Percentiles rank a stretch among this genome's conserved stretches.
Evolutionary conservation across 2,329 filamentous ascomycete genomes (phyloP).

Genomic region (Coniochaeta prunicola): DNA sequence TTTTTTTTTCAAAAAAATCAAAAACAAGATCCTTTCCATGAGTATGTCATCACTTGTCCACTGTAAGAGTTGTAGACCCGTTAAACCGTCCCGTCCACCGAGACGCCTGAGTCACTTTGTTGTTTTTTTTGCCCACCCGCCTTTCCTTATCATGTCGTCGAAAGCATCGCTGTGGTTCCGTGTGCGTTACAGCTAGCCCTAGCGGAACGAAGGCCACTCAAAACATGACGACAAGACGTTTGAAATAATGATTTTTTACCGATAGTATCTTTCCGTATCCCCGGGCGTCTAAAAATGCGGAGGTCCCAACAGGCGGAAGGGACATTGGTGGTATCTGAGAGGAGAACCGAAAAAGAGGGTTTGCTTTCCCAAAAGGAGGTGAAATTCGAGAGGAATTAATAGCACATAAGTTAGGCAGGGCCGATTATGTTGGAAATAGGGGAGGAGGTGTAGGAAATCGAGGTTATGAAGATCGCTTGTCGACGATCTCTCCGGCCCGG

Average conservation of each 20-base stretch:
- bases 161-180: background rate
- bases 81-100: background rate
- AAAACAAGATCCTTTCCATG: background rate
- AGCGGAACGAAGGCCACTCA: background rate
- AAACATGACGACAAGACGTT: background rate
- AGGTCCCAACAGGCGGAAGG: background rate
- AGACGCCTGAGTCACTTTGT: background rate
- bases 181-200: background rate
- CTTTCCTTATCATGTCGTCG: too few species aligned
- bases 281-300: background rate
- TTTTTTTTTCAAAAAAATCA: too few species aligned
- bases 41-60: background rate
- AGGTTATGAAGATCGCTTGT: conserved; percentile 18
- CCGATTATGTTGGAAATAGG: background rate
- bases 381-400: background rate
- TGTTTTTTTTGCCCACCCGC: too few species aligned
- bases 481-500: conserved; percentile 52
- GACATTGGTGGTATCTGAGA: background rate
- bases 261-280: background rate
- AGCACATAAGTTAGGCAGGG: background rate
- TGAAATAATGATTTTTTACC: background rate
- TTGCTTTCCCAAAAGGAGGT: background rate
- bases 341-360: background rate
- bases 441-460: background rate
- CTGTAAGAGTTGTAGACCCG: background rate